Conservation (phyloP, 1,139 yeast species). For the Yamadazyma trypodendri region DNA sequence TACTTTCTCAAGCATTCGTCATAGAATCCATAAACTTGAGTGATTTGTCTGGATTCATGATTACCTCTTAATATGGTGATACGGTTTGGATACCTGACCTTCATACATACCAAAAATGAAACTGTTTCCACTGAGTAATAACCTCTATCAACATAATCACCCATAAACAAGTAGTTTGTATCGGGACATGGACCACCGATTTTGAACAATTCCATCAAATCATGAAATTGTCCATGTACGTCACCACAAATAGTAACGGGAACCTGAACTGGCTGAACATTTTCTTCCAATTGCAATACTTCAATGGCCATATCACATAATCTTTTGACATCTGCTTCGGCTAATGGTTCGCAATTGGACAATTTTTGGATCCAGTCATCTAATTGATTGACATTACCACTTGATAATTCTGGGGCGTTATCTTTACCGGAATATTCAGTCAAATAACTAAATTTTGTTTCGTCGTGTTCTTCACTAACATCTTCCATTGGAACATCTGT, state of each 20-base stretch:
- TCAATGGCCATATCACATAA: conserved; percentile 92
- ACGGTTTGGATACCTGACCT: conserved; percentile 90
- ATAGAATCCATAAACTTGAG: conserved; percentile 96
- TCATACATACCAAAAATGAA: conserved; percentile 86
- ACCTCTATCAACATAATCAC: conserved; percentile 97
- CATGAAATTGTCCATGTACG: conserved; percentile 98
- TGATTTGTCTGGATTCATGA: conserved; percentile 95
- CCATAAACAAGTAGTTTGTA: conserved; percentile 77
- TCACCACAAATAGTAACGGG: conserved; percentile 98
- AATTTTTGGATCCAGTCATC: conserved; percentile 88
- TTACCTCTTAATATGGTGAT: conserved; percentile 93
- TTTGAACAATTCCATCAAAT: conserved; percentile 83
- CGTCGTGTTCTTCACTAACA: conserved; percentile 50
- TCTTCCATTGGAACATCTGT: conserved; percentile 74
- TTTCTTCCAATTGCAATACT: conserved; percentile 83
- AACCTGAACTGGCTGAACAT: conserved; percentile 91
- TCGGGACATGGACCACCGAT: conserved; percentile 92
- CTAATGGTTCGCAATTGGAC: conserved; percentile 75
- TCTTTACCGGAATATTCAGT: conserved; percentile 8
- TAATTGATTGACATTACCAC: conserved; percentile 57
- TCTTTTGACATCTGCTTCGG: conserved; percentile 78
- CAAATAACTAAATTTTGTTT: conserved; percentile 12
- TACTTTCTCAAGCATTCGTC: conserved; percentile 96
- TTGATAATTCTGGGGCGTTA: conserved; percentile 22
- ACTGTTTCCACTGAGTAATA: conserved; percentile 91